Evolutionary conservation across 2,329 filamentous ascomycete genomes (phyloP).

Genomic region (Diplodia mutila): DNA sequence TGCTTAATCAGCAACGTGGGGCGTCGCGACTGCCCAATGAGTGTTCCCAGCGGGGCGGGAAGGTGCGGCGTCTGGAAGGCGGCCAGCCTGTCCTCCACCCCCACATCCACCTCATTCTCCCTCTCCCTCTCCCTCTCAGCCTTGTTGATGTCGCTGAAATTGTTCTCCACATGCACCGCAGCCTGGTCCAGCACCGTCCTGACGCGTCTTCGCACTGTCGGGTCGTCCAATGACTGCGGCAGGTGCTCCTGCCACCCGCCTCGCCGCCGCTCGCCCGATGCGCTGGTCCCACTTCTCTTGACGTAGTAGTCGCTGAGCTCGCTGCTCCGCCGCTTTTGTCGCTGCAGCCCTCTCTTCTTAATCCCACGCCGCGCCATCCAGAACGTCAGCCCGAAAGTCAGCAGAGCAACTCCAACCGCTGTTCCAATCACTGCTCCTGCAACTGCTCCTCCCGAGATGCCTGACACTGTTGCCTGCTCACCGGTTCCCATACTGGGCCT

Average conservation of each 20-base stretch:
- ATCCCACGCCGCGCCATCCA: not conserved
- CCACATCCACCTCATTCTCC: not conserved
- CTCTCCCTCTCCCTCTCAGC: not conserved
- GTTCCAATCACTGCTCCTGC: conserved; percentile 31
- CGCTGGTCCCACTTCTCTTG: not conserved
- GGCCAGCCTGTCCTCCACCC: not conserved
- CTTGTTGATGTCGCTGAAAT: not conserved
- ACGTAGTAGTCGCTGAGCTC: not conserved
- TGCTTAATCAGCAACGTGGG: conserved; percentile 5
- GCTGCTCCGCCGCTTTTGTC: not conserved
- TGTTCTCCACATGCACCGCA: conserved; percentile 8
- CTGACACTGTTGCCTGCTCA: not conserved
- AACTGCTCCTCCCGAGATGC: not conserved
- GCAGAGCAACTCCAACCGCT: conserved; percentile 34
- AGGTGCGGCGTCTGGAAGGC: conserved; percentile 5
- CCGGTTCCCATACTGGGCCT: not conserved
- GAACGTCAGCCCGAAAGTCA: conserved; percentile 36
- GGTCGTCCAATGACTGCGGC: conserved; percentile 10
- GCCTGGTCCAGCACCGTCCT: conserved; percentile 11
- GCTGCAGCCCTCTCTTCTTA: conserved; percentile 3
- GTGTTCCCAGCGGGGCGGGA: not conserved
- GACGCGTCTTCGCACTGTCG: not conserved
- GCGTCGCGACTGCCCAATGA: not conserved
- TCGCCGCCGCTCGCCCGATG: not conserved
- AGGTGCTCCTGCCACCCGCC: conserved; percentile 1